phyloP scores from a whole-genome alignment of 208 protist genomes.

The Trichomonas vaginalis region DNA sequence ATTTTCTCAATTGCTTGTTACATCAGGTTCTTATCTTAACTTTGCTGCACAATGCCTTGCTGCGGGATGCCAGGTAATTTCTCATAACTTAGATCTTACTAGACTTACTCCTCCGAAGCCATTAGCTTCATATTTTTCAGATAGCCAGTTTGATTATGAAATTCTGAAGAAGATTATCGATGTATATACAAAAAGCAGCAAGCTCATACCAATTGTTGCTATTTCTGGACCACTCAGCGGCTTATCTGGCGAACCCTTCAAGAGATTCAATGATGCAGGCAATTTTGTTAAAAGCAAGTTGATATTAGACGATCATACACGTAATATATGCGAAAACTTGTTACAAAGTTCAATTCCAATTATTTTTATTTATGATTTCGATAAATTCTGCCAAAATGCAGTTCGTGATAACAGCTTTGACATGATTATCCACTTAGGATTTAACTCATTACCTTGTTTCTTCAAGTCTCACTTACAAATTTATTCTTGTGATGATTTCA shows the following conservation, averaged over 20 bases:
- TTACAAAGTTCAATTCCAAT: not conserved
- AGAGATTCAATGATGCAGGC: not conserved
- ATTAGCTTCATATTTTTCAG: conserved; percentile 7
- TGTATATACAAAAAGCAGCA: not conserved
- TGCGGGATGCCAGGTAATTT: not conserved
- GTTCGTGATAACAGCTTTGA: not conserved
- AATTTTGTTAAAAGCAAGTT: not conserved
- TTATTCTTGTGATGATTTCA: conserved; percentile 10
- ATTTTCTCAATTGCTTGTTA: not conserved
- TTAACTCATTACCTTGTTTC: not conserved
- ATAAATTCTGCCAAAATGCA: not conserved
- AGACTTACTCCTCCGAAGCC: not conserved
- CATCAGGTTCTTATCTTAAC: not conserved
- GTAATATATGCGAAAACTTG: not conserved
- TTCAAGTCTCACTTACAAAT: not conserved
- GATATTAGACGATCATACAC: not conserved
- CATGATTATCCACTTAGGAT: not conserved
- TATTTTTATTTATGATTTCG: not conserved
- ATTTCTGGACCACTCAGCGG: not conserved
- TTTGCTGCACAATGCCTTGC: not conserved
- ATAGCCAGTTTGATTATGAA: not conserved
- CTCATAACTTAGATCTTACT: not conserved
- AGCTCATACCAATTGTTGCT: not conserved
- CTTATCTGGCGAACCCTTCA: not conserved
- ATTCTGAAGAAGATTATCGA: not conserved